Conservation (phyloP, 139 green algal species). For the Tetraselmis striata region DNA sequence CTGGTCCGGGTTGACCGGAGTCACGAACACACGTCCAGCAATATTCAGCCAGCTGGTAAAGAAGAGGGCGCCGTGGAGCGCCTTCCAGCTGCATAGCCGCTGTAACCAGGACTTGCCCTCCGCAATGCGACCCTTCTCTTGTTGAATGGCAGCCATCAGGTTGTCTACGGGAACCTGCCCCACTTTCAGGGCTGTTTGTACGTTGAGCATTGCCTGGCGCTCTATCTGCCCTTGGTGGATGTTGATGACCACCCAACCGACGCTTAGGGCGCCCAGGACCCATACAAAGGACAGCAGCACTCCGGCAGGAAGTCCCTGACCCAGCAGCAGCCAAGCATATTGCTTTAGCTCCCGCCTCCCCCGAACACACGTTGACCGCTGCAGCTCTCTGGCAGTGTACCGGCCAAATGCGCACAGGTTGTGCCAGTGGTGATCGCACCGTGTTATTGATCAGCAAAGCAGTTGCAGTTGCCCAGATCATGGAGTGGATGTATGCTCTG, state of each 20-base stretch:
- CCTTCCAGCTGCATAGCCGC: background rate
- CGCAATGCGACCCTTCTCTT: background rate
- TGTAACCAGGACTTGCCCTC: background rate
- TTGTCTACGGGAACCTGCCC: background rate
- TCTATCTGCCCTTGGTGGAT: background rate
- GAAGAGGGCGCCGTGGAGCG: background rate
- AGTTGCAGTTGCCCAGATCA: background rate
- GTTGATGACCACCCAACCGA: background rate
- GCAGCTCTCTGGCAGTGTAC: too few species aligned
- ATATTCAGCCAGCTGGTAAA: background rate
- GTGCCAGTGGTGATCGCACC: too few species aligned
- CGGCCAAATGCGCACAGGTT: too few species aligned
- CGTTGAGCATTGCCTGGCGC: background rate
- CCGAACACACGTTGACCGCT: too few species aligned
- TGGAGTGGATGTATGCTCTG: background rate
- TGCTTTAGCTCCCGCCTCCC: too few species aligned
- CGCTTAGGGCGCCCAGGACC: background rate
- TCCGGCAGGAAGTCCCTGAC: background rate
- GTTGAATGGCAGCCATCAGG: background rate
- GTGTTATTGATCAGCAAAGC: background rate
- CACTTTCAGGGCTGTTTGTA: background rate
- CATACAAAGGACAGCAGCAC: background rate
- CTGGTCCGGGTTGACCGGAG: background rate
- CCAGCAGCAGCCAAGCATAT: too few species aligned
- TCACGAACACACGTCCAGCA: background rate